Evolutionary conservation across 2,329 filamentous ascomycete species (phyloP), one percentile per base, ranked within the genome.

Genomic region (Akanthomyces dipterigenus): DNA sequence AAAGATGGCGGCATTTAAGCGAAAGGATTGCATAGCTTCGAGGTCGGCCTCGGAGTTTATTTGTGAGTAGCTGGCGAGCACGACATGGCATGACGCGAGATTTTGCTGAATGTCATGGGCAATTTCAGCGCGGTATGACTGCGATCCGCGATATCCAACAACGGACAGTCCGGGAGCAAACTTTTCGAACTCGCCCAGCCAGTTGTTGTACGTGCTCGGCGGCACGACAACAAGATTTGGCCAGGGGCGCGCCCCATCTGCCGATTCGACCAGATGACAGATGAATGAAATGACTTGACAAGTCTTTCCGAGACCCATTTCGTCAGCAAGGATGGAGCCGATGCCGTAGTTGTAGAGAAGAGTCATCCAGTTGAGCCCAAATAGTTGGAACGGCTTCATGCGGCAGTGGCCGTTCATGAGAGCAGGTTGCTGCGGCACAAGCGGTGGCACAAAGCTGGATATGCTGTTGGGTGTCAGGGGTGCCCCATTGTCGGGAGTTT

Each of bases 251-350:
- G 64, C 64, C 3, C 65, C 64, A 14, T 53, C 68, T 38, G 78
- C 70, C 34, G 84, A 84, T 69, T 92, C 86, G 18, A 90, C 86
- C 28, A 99, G 79, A 68, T 96, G 88, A 18, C 91, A 89, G 50
- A 99, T 81, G 68, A 99, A 91, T 0, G 91, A 87, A 67, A 99
- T 96, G 64, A 98, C 91, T 70, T 99, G 93, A 68, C 92, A 97
- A 0, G 95, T 99, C 79, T 99, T 99, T 50, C 95, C 95, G 45
- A 93, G 79, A 56, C 90, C 95, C 95, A 99, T 99, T 71, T 99
- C 95, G 71, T 99, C 95, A 1, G 95, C 95, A 20, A 99, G 80
- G 61, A 99, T 98, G 64, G 92, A 93, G 50, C 91, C 93, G 56
- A 96, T 83, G 31, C 87, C 82, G 62, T 90, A 87, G 57, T 87